A percentile compares a stretch with the other conserved stretches of the same genome.
Conservation (phyloP, 176 grass and related monocot genomes). For the Avena sativa region DNA sequence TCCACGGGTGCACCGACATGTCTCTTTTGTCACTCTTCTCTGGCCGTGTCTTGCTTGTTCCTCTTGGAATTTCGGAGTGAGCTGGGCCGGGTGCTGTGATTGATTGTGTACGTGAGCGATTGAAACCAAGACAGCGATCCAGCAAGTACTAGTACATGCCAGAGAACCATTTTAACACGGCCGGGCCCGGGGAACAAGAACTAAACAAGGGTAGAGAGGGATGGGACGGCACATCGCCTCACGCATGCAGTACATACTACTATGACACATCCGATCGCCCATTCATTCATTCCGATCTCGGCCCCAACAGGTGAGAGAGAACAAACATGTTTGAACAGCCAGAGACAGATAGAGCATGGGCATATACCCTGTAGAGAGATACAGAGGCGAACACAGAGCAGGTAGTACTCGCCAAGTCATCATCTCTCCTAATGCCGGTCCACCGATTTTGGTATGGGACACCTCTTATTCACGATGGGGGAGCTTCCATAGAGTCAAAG, state of each 20-base stretch:
- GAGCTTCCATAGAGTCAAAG: no score
- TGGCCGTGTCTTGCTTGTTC: background rate
- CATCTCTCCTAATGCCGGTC: no score
- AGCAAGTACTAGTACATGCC: background rate
- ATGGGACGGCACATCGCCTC: conserved; percentile 30
- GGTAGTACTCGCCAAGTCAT: background rate
- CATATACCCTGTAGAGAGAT: background rate
- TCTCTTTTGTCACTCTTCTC: background rate
- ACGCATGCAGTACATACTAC: background rate
- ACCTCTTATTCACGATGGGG: no score
- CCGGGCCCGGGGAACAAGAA: background rate
- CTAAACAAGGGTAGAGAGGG: background rate
- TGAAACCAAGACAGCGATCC: background rate
- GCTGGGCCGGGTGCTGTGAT: no score
- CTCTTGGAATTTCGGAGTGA: no score
- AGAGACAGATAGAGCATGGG: background rate
- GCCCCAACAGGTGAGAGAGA: background rate
- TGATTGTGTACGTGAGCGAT: background rate
- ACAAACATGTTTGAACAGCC: conserved; percentile 3
- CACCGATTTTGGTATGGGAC: no score
- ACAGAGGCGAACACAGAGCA: background rate
- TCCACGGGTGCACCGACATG: background rate
- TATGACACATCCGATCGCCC: background rate
- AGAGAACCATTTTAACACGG: background rate
- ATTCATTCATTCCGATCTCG: conserved; percentile 17